Base-by-base conservation (phyloP, 768 basidiomycete genomes). In the Kwoniella sp. region DNA sequence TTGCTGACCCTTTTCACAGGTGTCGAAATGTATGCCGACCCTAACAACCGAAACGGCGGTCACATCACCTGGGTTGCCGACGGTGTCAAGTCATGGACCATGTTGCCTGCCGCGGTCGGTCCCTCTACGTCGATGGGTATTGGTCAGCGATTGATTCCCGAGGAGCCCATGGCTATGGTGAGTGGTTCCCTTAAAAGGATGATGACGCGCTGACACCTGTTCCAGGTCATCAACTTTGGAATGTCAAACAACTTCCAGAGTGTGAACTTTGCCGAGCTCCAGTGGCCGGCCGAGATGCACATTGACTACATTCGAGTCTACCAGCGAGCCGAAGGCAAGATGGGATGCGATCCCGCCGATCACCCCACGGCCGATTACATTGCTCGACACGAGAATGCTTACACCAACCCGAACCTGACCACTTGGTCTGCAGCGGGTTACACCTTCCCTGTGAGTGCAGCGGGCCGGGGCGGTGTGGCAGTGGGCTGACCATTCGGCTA, bases 61-160 rank as follows among this genome's bases (percentile, higher is more conserved):
- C 88, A 86, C 65, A 82, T 95, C 46, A 85, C 87, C 2, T 96
- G 92, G 91, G 83, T 81, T 41, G 81, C 82, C 55, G 77, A 83
- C 53, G 84, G 82, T 5, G 56, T 77, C 32, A 74, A 80, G 64
- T 80, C 85, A 0, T 96, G 92, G 90, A 84, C 79, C 26, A 73
- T 87, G 39, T 82, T 80, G 9, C 75, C 87, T 1, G 78, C 75
- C 3, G 77, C 87, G 2, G 74, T 90, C n/a, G 86, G 82, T 3
- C 75, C 89, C 2, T 84, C 91, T 74, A 20, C 80, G 0, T 67
- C 60, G 3, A 76, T 81, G 0, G 56, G 83, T 48, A 78, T 98
- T 42, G 78, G 80, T 29, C 77, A 80, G 62, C 79, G 92, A 28
- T 65, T 91, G 14, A 83, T 83, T 50, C 79, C 89, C 4, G 88